These are phyloP conservation scores for Erodium chrysanthum DNA, from an alignment of 441 rosid genomes.

Conservation along the genomic window DNA sequence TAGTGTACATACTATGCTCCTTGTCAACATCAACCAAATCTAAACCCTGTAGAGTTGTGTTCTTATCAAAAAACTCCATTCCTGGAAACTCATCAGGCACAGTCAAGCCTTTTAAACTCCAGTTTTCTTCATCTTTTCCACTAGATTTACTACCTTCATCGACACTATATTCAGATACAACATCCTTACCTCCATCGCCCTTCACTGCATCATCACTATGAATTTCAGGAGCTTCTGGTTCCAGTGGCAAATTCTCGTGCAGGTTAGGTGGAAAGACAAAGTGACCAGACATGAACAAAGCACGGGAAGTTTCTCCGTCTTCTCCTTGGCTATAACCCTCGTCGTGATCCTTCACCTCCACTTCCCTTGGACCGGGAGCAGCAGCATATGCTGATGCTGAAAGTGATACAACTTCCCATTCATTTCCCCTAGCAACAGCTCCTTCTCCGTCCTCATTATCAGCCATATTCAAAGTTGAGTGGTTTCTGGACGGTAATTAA, in stretches of 20 bases:
- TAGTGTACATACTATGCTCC: constrained; percentile 41
- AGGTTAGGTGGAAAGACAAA: constrained; percentile 78
- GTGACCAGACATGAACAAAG: constrained; percentile 69
- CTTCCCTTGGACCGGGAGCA: constrained; percentile 59
- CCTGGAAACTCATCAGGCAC: constrained; percentile 46
- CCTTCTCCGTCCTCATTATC: constrained; percentile 53
- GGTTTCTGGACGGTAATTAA: not conserved
- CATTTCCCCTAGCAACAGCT: constrained; percentile 50
- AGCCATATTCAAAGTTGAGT: constrained; percentile 35
- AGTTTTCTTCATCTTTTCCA: constrained; percentile 42
- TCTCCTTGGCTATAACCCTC: constrained; percentile 26
- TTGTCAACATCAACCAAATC: constrained; percentile 25
- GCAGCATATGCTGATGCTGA: constrained; percentile 93
- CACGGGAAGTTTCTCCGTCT: constrained; percentile 48
- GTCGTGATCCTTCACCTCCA: constrained; percentile 28
- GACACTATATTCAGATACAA: constrained; percentile 22
- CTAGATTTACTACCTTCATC: constrained; percentile 34
- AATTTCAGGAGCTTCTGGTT: constrained; percentile 30
- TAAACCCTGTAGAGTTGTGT: constrained; percentile 24
- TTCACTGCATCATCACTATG: constrained; percentile 22
- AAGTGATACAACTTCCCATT: constrained; percentile 94
- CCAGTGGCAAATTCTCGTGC: constrained; percentile 74
- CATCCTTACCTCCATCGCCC: constrained; percentile 28
- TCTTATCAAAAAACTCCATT: constrained; percentile 34
- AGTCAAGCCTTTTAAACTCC: constrained; percentile 33